Percentiles rank a stretch among this genome's conserved stretches.
Evolutionary conservation across 139 green algal genomes (phyloP).

Genomic region (Chlorella vulgaris): DNA sequence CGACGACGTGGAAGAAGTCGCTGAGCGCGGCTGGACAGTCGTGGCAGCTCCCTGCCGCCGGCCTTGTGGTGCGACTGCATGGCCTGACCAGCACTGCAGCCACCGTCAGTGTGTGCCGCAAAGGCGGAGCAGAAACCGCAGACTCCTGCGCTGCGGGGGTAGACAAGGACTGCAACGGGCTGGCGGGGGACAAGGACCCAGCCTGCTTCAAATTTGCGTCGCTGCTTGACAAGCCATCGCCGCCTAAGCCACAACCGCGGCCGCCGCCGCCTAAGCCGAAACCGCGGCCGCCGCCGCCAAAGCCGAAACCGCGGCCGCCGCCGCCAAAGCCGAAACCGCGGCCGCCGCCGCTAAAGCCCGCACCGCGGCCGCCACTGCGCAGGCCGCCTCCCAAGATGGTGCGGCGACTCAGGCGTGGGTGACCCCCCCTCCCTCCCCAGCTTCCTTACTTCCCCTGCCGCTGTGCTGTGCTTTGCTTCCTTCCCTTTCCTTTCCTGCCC

Average conservation of each 20-base stretch:
- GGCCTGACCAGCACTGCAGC: not conserved
- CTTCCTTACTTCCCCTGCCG: too few species aligned
- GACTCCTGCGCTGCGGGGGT: not conserved
- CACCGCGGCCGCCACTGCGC: too few species aligned
- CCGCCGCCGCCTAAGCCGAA: not conserved
- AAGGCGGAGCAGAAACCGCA: not conserved
- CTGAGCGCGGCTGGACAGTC: not conserved
- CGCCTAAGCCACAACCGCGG: not conserved
- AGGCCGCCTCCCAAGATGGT: too few species aligned
- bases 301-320: not conserved
- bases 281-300: too few species aligned
- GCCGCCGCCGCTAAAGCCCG: too few species aligned
- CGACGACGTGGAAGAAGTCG: not conserved
- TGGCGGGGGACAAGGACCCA: not conserved
- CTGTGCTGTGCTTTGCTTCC: too few species aligned
- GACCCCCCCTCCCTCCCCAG: too few species aligned
- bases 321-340: not conserved
- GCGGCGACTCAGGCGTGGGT: too few species aligned
- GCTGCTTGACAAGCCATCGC: not conserved
- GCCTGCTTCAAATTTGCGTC: not conserved
- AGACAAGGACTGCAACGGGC: conserved; percentile 18
- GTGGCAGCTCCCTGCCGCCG: not conserved
- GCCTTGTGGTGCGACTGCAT: conserved; percentile 17
- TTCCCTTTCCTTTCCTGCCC: too few species aligned
- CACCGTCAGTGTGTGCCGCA: conserved; percentile 5